phyloP scores from a whole-genome alignment of 768 basidiomycete species.

The Russula griseocarnosa region DNA sequence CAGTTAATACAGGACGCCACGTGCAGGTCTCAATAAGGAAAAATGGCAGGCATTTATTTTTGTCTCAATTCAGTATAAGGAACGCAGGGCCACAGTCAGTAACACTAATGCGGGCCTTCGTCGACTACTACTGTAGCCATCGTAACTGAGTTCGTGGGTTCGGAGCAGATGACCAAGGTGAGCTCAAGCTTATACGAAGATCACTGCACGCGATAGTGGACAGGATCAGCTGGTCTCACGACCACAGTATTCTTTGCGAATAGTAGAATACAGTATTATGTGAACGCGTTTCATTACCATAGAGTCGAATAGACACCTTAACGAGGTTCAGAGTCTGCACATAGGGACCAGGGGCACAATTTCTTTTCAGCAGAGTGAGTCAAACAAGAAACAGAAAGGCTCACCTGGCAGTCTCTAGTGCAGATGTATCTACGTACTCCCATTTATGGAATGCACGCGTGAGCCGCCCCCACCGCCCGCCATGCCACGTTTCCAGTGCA shows the following conservation, averaged over 20 bases:
- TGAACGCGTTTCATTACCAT: neutral
- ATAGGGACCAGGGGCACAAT: neutral
- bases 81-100: neutral
- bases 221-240: neutral
- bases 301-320: neutral
- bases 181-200: neutral
- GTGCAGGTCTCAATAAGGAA: too few relatives aligned
- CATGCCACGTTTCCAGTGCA: slow-evolving; percentile 39
- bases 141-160: neutral
- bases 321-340: slow-evolving; percentile 6
- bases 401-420: slow-evolving; percentile 1
- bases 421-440: slow-evolving; percentile 17
- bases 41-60: too few relatives aligned
- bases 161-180: neutral
- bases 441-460: slow-evolving; percentile 13
- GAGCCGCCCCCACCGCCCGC: slow-evolving; percentile 34
- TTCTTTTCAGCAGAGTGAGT: neutral
- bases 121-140: neutral
- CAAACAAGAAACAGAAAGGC: neutral
- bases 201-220: neutral
- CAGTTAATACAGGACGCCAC: too few relatives aligned
- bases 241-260: neutral
- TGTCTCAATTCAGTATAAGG: too few relatives aligned
- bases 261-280: too few relatives aligned
- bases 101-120: neutral